Conservation (phyloP, 148 eudicot species). For the Camellia japonica region DNA sequence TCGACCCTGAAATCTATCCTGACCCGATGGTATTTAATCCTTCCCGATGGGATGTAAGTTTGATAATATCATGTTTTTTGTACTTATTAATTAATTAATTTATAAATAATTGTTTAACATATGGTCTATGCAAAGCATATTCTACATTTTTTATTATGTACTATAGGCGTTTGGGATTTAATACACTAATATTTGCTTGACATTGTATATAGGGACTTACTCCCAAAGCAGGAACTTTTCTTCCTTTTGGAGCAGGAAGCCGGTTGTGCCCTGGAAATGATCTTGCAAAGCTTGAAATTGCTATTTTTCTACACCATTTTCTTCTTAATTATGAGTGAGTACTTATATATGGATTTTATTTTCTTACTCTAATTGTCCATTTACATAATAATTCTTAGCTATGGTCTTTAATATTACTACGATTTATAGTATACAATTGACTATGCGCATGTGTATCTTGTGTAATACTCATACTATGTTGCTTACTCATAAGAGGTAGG, state of each 20-base stretch:
- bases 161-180: background rate
- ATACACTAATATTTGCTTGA: background rate
- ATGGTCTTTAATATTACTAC: too few relatives aligned
- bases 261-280: slow-evolving; percentile 88
- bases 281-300: slow-evolving; percentile 82
- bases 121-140: background rate
- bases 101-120: background rate
- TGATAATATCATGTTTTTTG: too few relatives aligned
- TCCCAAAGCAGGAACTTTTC: slow-evolving; percentile 70
- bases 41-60: slow-evolving; percentile 89
- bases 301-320: slow-evolving; percentile 82
- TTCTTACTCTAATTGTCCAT: background rate
- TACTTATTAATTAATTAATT: background rate
- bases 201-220: slow-evolving; percentile 34
- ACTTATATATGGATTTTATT: background rate
- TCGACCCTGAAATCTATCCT: slow-evolving; percentile 59
- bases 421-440: too few relatives aligned
- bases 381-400: background rate
- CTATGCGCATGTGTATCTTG: too few relatives aligned
- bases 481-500: too few relatives aligned
- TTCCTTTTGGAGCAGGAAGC: slow-evolving; percentile 86
- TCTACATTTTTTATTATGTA: too few relatives aligned
- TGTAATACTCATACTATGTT: too few relatives aligned
- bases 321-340: slow-evolving; percentile 69
- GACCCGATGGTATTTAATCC: slow-evolving; percentile 69